Evolutionary conservation across 108 stramenopile species (phyloP).

Genomic region (Pseudonitzschia pungens): DNA sequence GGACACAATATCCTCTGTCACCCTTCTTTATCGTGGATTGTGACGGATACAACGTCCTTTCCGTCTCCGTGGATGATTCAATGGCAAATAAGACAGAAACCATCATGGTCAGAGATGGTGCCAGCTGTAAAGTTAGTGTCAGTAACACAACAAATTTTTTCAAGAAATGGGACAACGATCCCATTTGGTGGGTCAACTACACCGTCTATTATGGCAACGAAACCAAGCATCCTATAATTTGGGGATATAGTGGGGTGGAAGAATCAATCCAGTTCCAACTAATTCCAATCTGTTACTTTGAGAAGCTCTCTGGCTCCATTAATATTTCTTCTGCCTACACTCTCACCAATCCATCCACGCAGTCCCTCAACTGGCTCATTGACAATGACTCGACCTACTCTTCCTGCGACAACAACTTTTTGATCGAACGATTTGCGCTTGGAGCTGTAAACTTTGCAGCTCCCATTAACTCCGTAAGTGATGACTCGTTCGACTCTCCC

Average conservation of each 20-base stretch:
- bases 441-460: slow-evolving; percentile 2
- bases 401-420: not conserved
- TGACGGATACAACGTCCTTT: not conserved
- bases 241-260: not conserved
- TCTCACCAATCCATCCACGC: no score
- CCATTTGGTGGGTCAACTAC: slow-evolving; percentile 10
- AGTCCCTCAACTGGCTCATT: not conserved
- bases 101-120: not conserved
- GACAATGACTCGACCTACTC: not conserved
- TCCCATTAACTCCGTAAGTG: not conserved
- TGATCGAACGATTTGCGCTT: slow-evolving; percentile 5
- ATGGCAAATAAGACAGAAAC: not conserved
- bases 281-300: not conserved
- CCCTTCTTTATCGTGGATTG: slow-evolving; percentile 3
- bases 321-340: not conserved
- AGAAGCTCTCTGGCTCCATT: not conserved
- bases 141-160: not conserved
- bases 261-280: not conserved
- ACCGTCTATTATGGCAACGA: not conserved
- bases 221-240: not conserved
- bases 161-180: not conserved
- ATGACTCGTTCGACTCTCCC: not conserved
- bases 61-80: not conserved
- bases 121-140: not conserved
- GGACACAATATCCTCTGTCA: not conserved